Evolutionary conservation across 306 rosid genomes (phyloP).

Genomic region (Ziziphus jujuba): DNA sequence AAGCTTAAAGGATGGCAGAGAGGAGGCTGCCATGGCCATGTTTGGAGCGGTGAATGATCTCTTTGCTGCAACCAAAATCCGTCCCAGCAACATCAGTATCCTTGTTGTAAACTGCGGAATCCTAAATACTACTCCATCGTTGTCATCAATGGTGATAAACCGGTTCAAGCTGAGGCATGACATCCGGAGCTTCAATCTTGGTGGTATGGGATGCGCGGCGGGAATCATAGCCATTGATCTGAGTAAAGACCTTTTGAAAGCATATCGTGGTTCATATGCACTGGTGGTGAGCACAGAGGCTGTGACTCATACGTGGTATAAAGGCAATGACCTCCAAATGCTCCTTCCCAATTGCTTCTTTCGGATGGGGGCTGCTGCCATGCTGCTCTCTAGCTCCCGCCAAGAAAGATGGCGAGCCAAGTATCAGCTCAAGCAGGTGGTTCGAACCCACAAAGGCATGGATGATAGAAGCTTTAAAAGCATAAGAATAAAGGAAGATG

Average conservation of each 20-base stretch:
- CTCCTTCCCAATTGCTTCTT: conserved; percentile 70
- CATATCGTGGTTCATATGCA: conserved; percentile 50
- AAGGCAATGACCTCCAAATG: conserved; percentile 52
- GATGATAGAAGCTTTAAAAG: conserved; percentile 49
- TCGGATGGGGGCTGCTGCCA: conserved; percentile 68
- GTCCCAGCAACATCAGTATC: conserved; percentile 42
- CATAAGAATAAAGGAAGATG: conserved; percentile 52
- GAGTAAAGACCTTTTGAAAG: conserved; percentile 61
- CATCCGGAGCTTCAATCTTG: conserved; percentile 64
- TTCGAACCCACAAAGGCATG: conserved; percentile 62
- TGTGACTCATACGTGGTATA: conserved; percentile 57
- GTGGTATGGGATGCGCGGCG: conserved; percentile 81
- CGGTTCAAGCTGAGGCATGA: conserved; percentile 57
- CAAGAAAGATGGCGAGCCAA: conserved; percentile 63
- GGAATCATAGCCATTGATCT: conserved; percentile 68
- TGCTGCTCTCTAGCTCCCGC: conserved; percentile 51
- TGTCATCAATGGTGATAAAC: conserved; percentile 61
- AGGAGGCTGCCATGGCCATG: conserved; percentile 56
- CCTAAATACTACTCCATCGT: conserved; percentile 54
- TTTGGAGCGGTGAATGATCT: conserved; percentile 55
- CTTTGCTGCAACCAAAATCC: conserved; percentile 44
- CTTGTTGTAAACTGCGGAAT: conserved; percentile 60
- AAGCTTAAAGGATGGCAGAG: conserved; percentile 44
- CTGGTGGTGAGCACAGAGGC: conserved; percentile 69
- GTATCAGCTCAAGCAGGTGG: conserved; percentile 63